Evolutionary conservation across 148 eudicot genomes (phyloP), one percentile per base, ranked within the genome.

Genomic region (Arctostaphylos glauca): DNA sequence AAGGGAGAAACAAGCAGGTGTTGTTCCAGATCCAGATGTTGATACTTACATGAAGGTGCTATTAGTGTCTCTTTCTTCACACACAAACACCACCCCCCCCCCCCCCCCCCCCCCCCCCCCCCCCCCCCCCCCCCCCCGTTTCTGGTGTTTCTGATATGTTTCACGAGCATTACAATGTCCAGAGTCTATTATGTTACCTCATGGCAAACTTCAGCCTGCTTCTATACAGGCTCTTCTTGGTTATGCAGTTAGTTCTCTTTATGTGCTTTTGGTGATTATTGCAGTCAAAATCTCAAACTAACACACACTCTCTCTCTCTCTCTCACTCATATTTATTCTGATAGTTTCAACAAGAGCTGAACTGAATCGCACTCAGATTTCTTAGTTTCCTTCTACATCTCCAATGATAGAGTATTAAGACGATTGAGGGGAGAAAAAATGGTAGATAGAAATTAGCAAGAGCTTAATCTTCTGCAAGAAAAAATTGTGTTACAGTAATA

Each of bases 41-140:
- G 98, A 93, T 87, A 87, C 92, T 59, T 95, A 86, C 82, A 92
- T 93, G 96, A 95, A 95, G 97, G 98, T 92, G 81, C 14, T 7
- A 23, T 25, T 75, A 12, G 13, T 60, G 46, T 68, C 56, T 77
- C 49, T 76, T 41, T 64, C 31, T 5, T 56, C 19, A n/a, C n/a
- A n/a, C n/a, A n/a, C n/a, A n/a, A n/a, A n/a, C n/a, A n/a, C n/a
- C n/a, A n/a, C 55, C 25, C 23, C 0, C 0, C 52, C 14, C 53
- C 12, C 6, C 9, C 53, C 15, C 21, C 6, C 19, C 55, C 25
- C 23, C 0, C 0, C 52, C 14, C 53, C 12, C 6, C 9, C 53
- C 15, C 19, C 55, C 25, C 23, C 0, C 0, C 52, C 14, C 53
- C 12, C 6, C 9, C 53, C 15, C 21, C 6, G 10, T 18, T 76